Base-by-base conservation (phyloP, 2,329 filamentous ascomycete species). In the Neopestalotiopsis rosae region DNA sequence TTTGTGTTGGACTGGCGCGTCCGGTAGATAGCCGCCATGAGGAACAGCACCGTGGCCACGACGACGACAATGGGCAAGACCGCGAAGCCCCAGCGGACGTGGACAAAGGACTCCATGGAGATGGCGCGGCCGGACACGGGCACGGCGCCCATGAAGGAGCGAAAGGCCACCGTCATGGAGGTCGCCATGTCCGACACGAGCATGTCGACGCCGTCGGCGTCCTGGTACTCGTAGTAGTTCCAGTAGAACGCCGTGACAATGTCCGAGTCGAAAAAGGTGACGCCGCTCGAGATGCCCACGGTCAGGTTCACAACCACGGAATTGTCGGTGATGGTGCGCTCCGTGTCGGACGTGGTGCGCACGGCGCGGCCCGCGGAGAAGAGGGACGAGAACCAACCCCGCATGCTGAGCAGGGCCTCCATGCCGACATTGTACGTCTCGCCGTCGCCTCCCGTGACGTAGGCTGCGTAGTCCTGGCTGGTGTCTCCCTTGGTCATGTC, bases 211-310 rank as follows among this genome's bases (percentile, higher is more conserved):
- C 80, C 79, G 66, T 69, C 66, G 6, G 42, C n/a, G 13, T 69
- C 38, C 1, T 73, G 70, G 58, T 81, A 81, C 66, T 81, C 73
- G 72, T 81, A 81, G 74, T 81, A 80, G 69, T 80, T 79, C 79
- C 78, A 80, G 72, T 81, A 81, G 63, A 81, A 81, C 2, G 79
- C 79, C 32, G 80, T 79, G 14, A 81, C 78, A 61, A 81, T 75
- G 66, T 81, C 80, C 1, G 76, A 78, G 66, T 79, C 78, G 70
- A 79, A 79, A 68, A 78, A 78, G 4, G 76, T 79, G 58, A 73
- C 72, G 13, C 78, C 77, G 7, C 72, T 75, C 2, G 76, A 76
- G 38, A 79, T 78, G 24, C 77, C 78, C 4, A 79, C 77, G 2
- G 77, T 79, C 9, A 79, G 72, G 64, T 79, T 79, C 45, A 79